Percentiles rank a stretch among this genome's conserved stretches.
Conservation (phyloP, 208 protist genomes). For the Trichomonas vaginalis region DNA sequence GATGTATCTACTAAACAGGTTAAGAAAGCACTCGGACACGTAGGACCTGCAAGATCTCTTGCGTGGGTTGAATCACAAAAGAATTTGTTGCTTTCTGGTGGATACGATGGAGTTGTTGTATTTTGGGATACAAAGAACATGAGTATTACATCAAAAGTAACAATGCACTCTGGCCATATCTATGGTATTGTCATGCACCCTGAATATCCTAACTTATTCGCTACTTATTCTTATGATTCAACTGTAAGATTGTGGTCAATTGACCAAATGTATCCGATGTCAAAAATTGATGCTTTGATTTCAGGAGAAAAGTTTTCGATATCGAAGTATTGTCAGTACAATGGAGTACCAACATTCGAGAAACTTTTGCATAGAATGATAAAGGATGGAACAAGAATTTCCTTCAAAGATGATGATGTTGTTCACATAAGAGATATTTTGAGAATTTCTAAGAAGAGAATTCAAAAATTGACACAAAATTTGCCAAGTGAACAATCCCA, state of each 20-base stretch:
- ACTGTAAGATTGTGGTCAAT: not conserved
- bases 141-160: not conserved
- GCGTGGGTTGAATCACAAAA: not conserved
- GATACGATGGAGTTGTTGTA: not conserved
- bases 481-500: not conserved
- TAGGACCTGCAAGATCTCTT: not conserved
- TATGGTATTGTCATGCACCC: not conserved
- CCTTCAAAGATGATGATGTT: not conserved
- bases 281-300: not conserved
- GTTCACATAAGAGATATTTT: not conserved
- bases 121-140: not conserved
- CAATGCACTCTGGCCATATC: not conserved
- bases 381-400: not conserved
- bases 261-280: not conserved
- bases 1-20: not conserved
- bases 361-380: not conserved
- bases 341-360: not conserved
- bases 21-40: not conserved
- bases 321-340: not conserved
- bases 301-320: not conserved
- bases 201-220: not conserved
- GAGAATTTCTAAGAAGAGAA: not conserved
- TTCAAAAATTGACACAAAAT: not conserved
- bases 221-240: not conserved
- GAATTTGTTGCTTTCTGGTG: not conserved